Evolutionary conservation across 768 basidiomycete species (phyloP), one percentile per base, ranked within the genome.

Genomic region (Mycena indigotica): DNA sequence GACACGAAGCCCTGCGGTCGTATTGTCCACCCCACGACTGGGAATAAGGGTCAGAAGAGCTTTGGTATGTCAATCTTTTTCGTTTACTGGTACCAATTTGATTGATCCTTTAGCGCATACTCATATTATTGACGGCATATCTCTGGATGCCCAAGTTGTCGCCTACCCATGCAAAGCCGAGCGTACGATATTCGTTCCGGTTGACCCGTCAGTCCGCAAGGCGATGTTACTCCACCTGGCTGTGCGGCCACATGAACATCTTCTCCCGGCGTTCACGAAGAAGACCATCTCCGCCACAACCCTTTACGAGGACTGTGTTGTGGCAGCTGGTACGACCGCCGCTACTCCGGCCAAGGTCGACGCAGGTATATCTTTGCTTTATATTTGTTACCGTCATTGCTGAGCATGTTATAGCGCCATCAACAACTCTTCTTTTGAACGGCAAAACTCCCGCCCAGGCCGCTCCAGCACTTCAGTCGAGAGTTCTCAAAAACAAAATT

Each of bases 241-340:
- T 4, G 3, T 50, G 5, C 53, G 5, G 15, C 44, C 63, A 1
- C 66, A 69, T 38, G 65, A 52, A n/a, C 66, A 69, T 30, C 65
- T 64, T 0, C 59, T 67, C 2, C 59, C 56, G n/a, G 57, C 59
- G 3, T 44, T 53, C 1, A 39, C 41, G 12, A 69, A 69, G 52
- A 45, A 46, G 1, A 60, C 66, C 3, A 1, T 21, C 4, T 40
- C 46, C 5, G 29, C 50, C 1, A 62, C 52, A n/a, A 26, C 49
- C 16, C 50, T 32, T 17, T 49, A 38, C 19, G 26, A 23, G 25
- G 29, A 28, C 28, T 58, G 59, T 32, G 46, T 67, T 12, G 13
- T 53, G 28, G 55, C 59, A 1, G 29, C 13, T 3, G 63, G 61
- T 2, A 2, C 29, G 5, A 19, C 61, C 10, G 66, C 66, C 5